These are phyloP conservation scores for Aspergillus novofumigatus DNA, from an alignment of 2,329 filamentous ascomycete species.

Conservation along the genomic window DNA sequence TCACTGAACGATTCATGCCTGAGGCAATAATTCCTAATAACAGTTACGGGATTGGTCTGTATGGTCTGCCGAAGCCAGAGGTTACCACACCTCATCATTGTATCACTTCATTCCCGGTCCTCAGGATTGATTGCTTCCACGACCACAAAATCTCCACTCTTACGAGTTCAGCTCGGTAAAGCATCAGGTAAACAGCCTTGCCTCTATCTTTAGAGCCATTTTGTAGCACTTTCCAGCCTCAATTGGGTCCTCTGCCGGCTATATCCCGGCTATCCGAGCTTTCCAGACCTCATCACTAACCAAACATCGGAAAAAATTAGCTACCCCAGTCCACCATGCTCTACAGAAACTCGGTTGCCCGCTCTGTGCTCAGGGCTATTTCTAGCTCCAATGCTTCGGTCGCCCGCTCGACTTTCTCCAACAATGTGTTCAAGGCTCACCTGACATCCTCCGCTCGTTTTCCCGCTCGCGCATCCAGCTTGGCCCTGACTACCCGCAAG, in stretches of 20 bases:
- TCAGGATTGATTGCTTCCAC: slow-evolving; percentile 26
- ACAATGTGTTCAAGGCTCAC: slow-evolving; percentile 42
- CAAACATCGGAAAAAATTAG: slow-evolving; percentile 26
- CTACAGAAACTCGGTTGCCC: slow-evolving; percentile 42
- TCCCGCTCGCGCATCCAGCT: slow-evolving; percentile 33
- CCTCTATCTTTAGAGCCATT: slow-evolving; percentile 24
- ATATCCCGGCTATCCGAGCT: slow-evolving; percentile 26
- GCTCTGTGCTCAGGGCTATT: slow-evolving; percentile 43
- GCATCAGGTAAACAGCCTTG: slow-evolving; percentile 28
- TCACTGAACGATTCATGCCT: slow-evolving; percentile 20
- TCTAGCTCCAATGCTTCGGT: slow-evolving; percentile 41
- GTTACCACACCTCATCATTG: slow-evolving; percentile 31
- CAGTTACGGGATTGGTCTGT: slow-evolving; percentile 26
- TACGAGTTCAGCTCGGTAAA: slow-evolving; percentile 30
- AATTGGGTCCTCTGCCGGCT: slow-evolving; percentile 29
- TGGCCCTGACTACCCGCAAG: slow-evolving; percentile 43
- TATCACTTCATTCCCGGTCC: slow-evolving; percentile 32
- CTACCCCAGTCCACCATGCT: slow-evolving; percentile 40
- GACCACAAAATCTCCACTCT: slow-evolving; percentile 30
- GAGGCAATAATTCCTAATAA: slow-evolving; percentile 14
- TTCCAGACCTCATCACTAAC: slow-evolving; percentile 30
- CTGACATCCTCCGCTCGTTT: slow-evolving; percentile 41
- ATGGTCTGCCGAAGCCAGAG: slow-evolving; percentile 21
- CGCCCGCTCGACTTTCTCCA: slow-evolving; percentile 38
- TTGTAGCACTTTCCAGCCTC: slow-evolving; percentile 19